These are phyloP conservation scores for Sindora glabra DNA, from an alignment of 306 rosid species.

Conservation along the genomic window DNA sequence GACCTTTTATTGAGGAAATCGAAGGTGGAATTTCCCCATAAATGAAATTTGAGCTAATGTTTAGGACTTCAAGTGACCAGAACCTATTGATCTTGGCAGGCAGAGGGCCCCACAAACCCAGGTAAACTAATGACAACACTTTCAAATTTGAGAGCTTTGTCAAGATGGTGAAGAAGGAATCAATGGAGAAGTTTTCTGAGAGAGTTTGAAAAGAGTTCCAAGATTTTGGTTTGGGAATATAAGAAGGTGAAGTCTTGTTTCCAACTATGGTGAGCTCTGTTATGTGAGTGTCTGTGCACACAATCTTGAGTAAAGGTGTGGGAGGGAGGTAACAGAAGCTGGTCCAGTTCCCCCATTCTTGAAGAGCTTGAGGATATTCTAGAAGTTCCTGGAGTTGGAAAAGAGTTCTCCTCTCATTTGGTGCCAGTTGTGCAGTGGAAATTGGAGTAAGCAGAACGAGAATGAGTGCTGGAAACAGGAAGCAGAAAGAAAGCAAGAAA, in stretches of 20 bases:
- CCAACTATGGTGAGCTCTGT: conserved; percentile 61
- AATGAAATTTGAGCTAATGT: conserved; percentile 65
- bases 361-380: conserved; percentile 65
- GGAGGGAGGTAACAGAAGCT: conserved; percentile 62
- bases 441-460: conserved; percentile 37
- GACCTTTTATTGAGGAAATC: conserved; percentile 31
- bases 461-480: conserved; percentile 23
- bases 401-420: conserved; percentile 47
- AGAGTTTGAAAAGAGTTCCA: conserved; percentile 31
- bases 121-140: conserved; percentile 50
- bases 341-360: conserved; percentile 59
- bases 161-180: conserved; percentile 51
- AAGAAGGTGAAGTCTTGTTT: conserved; percentile 42
- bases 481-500: conserved; percentile 36
- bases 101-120: conserved; percentile 87
- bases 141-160: conserved; percentile 65
- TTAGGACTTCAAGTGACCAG: conserved; percentile 47
- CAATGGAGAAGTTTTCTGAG: conserved; percentile 59
- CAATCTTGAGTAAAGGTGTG: conserved; percentile 51
- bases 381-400: conserved; percentile 59
- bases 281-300: conserved; percentile 42
- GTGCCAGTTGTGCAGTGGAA: conserved; percentile 45
- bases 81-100: conserved; percentile 58
- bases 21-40: conserved; percentile 54
- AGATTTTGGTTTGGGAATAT: conserved; percentile 13